Conservation (phyloP, 371 early-diverging fungal species). For the Rhizopus arrhizus region DNA sequence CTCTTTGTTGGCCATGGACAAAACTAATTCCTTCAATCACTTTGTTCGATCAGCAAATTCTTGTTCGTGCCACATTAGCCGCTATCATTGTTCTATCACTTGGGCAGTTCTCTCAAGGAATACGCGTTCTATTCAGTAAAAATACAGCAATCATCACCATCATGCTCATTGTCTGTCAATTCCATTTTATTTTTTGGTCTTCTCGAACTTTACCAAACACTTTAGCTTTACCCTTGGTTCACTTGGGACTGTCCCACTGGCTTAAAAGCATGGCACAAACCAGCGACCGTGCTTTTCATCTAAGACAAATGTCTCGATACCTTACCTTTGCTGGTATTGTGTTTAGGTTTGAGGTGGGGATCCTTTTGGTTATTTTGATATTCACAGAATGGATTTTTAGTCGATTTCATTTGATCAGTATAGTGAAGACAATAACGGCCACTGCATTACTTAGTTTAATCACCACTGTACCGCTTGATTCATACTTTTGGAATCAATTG, state of each 20-base stretch:
- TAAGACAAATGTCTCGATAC: slow-evolving; percentile 57
- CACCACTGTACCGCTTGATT: slow-evolving; percentile 72
- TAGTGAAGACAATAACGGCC: slow-evolving; percentile 17
- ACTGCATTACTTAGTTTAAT: slow-evolving; percentile 46
- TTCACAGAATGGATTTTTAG: slow-evolving; percentile 35
- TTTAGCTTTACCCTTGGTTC: slow-evolving; percentile 74
- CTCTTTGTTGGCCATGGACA: slow-evolving; percentile 15
- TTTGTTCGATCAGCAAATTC: slow-evolving; percentile 29
- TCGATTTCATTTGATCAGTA: slow-evolving; percentile 28
- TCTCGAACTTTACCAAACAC: slow-evolving; percentile 87
- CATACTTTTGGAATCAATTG: slow-evolving; percentile 77
- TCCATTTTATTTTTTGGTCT: slow-evolving; percentile 88
- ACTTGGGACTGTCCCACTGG: slow-evolving; percentile 48
- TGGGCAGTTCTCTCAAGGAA: slow-evolving; percentile 45
- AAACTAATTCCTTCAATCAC: neutral
- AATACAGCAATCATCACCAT: slow-evolving; percentile 58
- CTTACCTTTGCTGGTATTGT: slow-evolving; percentile 68
- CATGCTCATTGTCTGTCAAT: slow-evolving; percentile 72
- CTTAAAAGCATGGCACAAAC: slow-evolving; percentile 26
- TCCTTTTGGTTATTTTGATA: slow-evolving; percentile 52
- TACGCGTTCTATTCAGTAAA: slow-evolving; percentile 59
- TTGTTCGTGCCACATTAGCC: slow-evolving; percentile 63
- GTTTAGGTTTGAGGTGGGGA: slow-evolving; percentile 81
- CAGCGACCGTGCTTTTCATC: slow-evolving; percentile 23
- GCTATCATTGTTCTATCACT: slow-evolving; percentile 42